These are phyloP conservation scores for Claviceps quebecensis DNA, from an alignment of 2,329 filamentous ascomycete species.

Conservation along the genomic window DNA sequence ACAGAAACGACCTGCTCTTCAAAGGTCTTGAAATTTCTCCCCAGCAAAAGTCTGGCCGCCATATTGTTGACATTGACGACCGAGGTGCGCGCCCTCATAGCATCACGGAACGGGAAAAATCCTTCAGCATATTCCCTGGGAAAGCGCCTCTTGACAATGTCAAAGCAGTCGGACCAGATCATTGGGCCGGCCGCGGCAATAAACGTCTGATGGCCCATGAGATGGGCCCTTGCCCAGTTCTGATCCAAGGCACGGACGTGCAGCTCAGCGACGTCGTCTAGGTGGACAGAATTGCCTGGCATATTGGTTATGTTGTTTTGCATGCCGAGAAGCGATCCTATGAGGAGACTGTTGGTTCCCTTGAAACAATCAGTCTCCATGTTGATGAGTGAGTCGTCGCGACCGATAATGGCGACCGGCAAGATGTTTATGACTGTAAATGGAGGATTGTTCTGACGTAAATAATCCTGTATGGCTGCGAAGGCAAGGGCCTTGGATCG, in stretches of 20 bases:
- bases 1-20: slow-evolving; percentile 16
- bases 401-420: slow-evolving; percentile 23
- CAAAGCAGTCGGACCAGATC: slow-evolving; percentile 25
- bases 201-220: slow-evolving; percentile 14
- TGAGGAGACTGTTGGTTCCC: slow-evolving; percentile 21
- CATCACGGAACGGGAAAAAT: slow-evolving; percentile 7
- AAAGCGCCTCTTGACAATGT: slow-evolving; percentile 20
- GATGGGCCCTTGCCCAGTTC: not conserved
- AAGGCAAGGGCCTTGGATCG: slow-evolving; percentile 23
- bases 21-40: slow-evolving; percentile 13
- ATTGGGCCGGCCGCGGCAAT: slow-evolving; percentile 12
- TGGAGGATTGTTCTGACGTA: slow-evolving; percentile 16
- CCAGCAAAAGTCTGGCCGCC: slow-evolving; percentile 14
- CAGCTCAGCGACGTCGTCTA: slow-evolving; percentile 24
- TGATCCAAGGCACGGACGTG: slow-evolving; percentile 23
- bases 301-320: slow-evolving; percentile 8
- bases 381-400: slow-evolving; percentile 18
- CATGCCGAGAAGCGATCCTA: slow-evolving; percentile 20
- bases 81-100: slow-evolving; percentile 1
- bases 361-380: slow-evolving; percentile 13
- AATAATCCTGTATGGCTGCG: slow-evolving; percentile 18
- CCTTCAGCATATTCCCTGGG: slow-evolving; percentile 8
- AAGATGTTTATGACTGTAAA: slow-evolving; percentile 24
- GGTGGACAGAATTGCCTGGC: slow-evolving; percentile 20
- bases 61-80: slow-evolving; percentile 2